Percentiles rank a stretch among this genome's conserved stretches.
Evolutionary conservation across 2,329 filamentous ascomycete genomes (phyloP).

Genomic region (Colletotrichum tamarilloi): DNA sequence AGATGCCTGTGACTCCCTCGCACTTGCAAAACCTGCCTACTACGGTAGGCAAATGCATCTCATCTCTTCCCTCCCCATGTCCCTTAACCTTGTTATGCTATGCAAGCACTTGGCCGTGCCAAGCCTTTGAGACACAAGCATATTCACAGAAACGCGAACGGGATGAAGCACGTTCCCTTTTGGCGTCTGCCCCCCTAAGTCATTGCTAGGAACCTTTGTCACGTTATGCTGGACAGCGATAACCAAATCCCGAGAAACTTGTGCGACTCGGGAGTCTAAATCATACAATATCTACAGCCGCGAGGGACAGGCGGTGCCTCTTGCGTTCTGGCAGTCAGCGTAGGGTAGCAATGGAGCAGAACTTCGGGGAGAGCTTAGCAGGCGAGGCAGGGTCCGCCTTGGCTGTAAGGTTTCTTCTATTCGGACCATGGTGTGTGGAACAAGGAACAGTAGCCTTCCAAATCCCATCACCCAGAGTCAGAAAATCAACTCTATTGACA

Average conservation of each 20-base stretch:
- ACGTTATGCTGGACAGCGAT: background rate
- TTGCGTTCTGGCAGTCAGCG: background rate
- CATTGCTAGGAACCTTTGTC: background rate
- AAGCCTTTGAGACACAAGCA: background rate
- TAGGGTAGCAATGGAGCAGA: background rate
- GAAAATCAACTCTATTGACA: background rate
- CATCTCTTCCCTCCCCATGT: background rate
- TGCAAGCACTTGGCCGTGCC: background rate
- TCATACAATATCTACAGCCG: constrained; percentile 7
- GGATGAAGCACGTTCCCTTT: background rate
- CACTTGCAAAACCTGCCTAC: background rate
- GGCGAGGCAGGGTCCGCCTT: background rate
- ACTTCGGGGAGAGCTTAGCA: background rate
- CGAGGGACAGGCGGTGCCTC: background rate
- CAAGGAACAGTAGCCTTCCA: background rate
- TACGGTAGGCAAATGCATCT: background rate
- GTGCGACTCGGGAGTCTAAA: background rate
- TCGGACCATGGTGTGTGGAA: background rate
- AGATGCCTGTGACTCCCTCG: background rate
- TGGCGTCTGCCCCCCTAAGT: background rate
- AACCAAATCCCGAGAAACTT: background rate
- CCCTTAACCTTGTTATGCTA: background rate
- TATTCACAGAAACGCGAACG: background rate
- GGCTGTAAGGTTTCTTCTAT: background rate
- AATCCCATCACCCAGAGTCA: background rate